phyloP scores from a whole-genome alignment of 129 eudicot genomes.

The Solidago caesia region DNA sequence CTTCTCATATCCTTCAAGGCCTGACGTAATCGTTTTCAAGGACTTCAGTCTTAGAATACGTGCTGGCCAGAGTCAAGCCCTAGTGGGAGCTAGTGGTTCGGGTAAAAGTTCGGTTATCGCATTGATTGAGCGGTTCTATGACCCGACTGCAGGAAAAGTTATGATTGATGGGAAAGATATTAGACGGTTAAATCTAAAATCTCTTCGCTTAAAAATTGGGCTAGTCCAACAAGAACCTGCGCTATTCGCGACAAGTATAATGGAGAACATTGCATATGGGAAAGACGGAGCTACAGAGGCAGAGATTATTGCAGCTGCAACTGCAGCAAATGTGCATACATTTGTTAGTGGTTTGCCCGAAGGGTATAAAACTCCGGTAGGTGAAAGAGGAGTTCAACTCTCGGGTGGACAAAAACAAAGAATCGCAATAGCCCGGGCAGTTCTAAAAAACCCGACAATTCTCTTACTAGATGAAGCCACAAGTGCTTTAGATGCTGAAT shows the following conservation, averaged over 20 bases:
- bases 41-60: constrained; percentile 85
- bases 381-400: constrained; percentile 87
- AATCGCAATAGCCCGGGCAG: constrained; percentile 93
- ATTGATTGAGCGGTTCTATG: constrained; percentile 84
- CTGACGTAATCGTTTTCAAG: constrained; percentile 74
- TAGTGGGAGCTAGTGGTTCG: constrained; percentile 95
- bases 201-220: constrained; percentile 78
- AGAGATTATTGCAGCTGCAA: constrained; percentile 80
- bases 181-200: constrained; percentile 71
- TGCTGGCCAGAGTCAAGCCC: constrained; percentile 96
- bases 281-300: constrained; percentile 95
- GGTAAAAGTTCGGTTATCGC: constrained; percentile 94
- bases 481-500: constrained; percentile 93
- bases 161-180: constrained; percentile 97
- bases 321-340: constrained; percentile 82
- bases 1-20: constrained; percentile 88
- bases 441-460: constrained; percentile 76
- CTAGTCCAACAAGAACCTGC: constrained; percentile 94
- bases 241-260: constrained; percentile 77
- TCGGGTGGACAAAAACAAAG: constrained; percentile 97
- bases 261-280: constrained; percentile 91
- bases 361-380: constrained; percentile 85
- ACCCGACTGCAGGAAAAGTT: constrained; percentile 77
- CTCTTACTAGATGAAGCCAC: constrained; percentile 90
- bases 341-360: constrained; percentile 86